Evolutionary conservation across 2,329 filamentous ascomycete species (phyloP).

Genomic region (Grosmannia penicillata): DNA sequence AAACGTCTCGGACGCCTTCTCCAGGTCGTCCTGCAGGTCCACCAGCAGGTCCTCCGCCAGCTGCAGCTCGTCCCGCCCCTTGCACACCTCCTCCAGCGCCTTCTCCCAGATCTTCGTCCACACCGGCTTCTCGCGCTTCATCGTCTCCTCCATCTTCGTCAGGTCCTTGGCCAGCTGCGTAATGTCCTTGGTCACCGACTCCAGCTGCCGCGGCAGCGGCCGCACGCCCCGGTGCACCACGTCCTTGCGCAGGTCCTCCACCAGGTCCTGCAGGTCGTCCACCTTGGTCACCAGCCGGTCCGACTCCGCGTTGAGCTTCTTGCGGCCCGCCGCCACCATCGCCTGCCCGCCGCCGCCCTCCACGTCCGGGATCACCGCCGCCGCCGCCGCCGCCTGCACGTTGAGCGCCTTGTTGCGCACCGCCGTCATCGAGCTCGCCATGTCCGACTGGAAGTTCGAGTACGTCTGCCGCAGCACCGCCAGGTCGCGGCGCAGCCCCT

Average conservation of each 20-base stretch:
- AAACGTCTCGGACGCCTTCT: slow-evolving; percentile 89
- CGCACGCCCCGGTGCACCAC: slow-evolving; percentile 87
- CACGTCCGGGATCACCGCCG: slow-evolving; percentile 54
- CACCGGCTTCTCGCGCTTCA: slow-evolving; percentile 81
- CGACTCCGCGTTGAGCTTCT: slow-evolving; percentile 71
- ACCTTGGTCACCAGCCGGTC: slow-evolving; percentile 84
- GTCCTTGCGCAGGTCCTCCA: slow-evolving; percentile 94
- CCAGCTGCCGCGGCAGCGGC: slow-evolving; percentile 78
- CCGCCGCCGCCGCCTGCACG: slow-evolving; percentile 62
- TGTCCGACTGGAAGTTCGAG: slow-evolving; percentile 75
- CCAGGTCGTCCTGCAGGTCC: slow-evolving; percentile 84
- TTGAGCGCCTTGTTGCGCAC: slow-evolving; percentile 69
- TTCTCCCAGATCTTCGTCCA: slow-evolving; percentile 99
- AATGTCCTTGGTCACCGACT: slow-evolving; percentile 80
- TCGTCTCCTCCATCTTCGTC: slow-evolving; percentile 85
- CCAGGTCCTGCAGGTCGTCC: slow-evolving; percentile 91
- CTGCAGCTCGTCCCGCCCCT: slow-evolving; percentile 85
- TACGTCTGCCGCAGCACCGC: slow-evolving; percentile 89
- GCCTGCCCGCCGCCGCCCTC: slow-evolving; percentile 68
- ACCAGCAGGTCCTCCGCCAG: slow-evolving; percentile 92
- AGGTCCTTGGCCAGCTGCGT: slow-evolving; percentile 67
- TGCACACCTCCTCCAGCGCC: slow-evolving; percentile 88
- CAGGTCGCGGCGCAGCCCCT: slow-evolving; percentile 71
- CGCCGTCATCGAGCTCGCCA: slow-evolving; percentile 72
- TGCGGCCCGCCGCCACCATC: slow-evolving; percentile 78